These are phyloP conservation scores for Lepiota venenata DNA, from an alignment of 768 basidiomycete species.

Conservation along the genomic window DNA sequence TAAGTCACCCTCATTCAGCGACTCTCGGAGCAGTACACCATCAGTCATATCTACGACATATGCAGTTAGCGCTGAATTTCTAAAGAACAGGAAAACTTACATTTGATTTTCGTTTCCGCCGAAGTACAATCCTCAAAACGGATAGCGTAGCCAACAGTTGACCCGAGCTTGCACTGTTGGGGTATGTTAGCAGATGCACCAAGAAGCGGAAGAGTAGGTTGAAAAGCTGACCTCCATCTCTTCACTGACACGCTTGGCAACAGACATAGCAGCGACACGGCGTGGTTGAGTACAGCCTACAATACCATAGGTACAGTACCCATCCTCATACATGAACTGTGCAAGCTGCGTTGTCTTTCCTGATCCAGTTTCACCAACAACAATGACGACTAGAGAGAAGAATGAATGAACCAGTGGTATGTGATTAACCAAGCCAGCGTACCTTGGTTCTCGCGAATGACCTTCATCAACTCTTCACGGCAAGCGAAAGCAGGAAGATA, in stretches of 20 bases:
- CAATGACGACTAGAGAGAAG: conserved; percentile 67
- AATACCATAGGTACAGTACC: conserved; percentile 85
- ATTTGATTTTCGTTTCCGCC: conserved; percentile 94
- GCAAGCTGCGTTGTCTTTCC: conserved; percentile 97
- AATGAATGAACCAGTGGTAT: conserved; percentile 6
- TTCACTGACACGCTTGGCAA: conserved; percentile 99
- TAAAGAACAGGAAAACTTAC: conserved; percentile 40
- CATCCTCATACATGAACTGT: conserved; percentile 97
- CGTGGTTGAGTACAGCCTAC: conserved; percentile 98
- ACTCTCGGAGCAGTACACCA: conserved; percentile 96
- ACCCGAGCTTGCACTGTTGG: conserved; percentile 79
- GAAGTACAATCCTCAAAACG: conserved; percentile 98
- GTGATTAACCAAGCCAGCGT: conserved; percentile 11
- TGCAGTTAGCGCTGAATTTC: conserved; percentile 1
- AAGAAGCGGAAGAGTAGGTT: background rate
- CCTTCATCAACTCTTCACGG: conserved; percentile 85
- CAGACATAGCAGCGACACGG: conserved; percentile 99
- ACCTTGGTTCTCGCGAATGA: conserved; percentile 96
- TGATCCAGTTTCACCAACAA: conserved; percentile 99
- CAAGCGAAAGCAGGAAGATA: conserved; percentile 98
- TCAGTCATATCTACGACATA: conserved; percentile 87
- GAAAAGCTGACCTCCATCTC: conserved; percentile 84
- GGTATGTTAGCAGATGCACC: conserved; percentile 2
- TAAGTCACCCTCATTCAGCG: conserved; percentile 96
- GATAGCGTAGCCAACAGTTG: conserved; percentile 93